Evolutionary conservation across 331 rosid genomes (phyloP), one percentile per base, ranked within the genome.

Genomic region (Quercus phellos): DNA sequence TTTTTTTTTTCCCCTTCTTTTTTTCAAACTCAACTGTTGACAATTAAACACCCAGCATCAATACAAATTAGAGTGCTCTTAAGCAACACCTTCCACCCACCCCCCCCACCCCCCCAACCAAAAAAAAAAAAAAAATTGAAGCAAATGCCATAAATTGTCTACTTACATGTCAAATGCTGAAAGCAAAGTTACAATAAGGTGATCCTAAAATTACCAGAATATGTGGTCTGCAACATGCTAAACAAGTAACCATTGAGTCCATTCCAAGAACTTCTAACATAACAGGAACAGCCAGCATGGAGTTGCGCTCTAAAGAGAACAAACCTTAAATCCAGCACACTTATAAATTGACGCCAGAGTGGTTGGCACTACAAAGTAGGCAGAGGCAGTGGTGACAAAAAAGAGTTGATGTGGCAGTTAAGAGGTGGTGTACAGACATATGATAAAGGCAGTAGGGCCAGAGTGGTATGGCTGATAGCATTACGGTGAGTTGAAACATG

Each of bases 141-240:
- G 51, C 51, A 46, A 46, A 1, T 46, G 51, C 4, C 16, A 0
- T 46, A 46, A 46, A 11, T 46, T 46, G 16, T 46, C 4, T 46
- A 46, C 13, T 46, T 46, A 3, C 13, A 46, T 46, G 16, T 2
- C 51, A 22, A 26, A 58, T 58, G 6, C 26, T 9, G 17, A 58
- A 14, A 22, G 18, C 11, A 29, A 27, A 29, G 38, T 19, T 63
- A 29, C 5, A 5, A 30, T 5, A 63, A 5, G 21, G 16, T 29
- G 42, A 63, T 63, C 68, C 30, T 61, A 24, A 59, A 61, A 34
- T 61, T 29, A 27, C 42, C 43, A 63, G 12, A 5, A 46, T 54
- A n/a, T 4, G 56, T 4, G 11, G n/a, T 51, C 80, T 70, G 43
- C 5, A 55, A 72, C 35, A 72, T 59, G 78, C 66, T 76, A 70